A percentile compares a stretch with the other conserved stretches of the same genome.
Conservation (phyloP, 345 rosid genomes). For the Syzygium aqueum region DNA sequence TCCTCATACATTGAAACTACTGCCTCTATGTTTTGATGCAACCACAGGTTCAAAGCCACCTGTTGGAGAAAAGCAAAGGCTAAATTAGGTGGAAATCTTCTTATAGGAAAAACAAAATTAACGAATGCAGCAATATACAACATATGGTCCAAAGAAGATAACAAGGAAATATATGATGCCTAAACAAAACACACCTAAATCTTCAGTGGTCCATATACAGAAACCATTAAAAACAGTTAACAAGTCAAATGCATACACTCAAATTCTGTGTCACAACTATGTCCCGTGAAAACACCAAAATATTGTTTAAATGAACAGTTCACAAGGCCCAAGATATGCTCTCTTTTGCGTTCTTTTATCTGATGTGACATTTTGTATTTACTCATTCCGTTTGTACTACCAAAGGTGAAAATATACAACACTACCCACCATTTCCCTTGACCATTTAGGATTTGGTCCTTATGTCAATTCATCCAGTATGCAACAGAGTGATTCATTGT, state of each 20-base stretch:
- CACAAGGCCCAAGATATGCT: background rate
- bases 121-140: background rate
- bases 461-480: background rate
- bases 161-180: background rate
- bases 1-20: constrained; percentile 91
- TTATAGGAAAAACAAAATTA: background rate
- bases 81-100: background rate
- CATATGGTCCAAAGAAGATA: background rate
- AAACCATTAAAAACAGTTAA: background rate
- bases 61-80: constrained; percentile 13
- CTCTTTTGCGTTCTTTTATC: background rate
- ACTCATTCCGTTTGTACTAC: background rate
- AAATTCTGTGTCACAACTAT: background rate
- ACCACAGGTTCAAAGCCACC: constrained; percentile 86
- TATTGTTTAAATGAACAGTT: background rate
- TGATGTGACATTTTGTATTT: background rate
- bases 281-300: background rate
- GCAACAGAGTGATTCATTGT: background rate
- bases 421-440: background rate
- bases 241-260: background rate
- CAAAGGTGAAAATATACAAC: background rate
- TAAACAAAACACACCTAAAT: background rate
- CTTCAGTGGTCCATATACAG: background rate
- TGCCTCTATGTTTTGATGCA: constrained; percentile 82
- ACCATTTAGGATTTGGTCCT: background rate